Evolutionary conservation across 2,329 filamentous ascomycete genomes (phyloP), one percentile per base, ranked within the genome.

Genomic region (Anthostomella pinea): DNA sequence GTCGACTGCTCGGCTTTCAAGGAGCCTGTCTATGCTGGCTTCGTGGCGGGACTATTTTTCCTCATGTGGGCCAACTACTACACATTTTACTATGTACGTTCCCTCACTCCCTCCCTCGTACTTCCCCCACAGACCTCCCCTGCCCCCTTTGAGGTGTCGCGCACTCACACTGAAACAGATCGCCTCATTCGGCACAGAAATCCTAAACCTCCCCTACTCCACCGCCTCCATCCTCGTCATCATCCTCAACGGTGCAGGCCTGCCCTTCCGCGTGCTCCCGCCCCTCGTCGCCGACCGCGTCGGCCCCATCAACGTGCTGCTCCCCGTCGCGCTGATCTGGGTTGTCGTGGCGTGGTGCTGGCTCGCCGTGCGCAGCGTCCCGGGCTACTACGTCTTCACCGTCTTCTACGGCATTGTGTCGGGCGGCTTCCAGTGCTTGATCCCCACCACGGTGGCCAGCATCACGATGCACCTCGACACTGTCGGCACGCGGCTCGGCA

Each of bases 51-150:
- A 0, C 37, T 65, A 18, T 69, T 68, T 41, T 57, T 63, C 16
- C 48, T 59, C 5, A 61, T 62, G 17, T 67, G 63, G 64, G 56
- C 58, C 0, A 67, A 66, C 6, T 69, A 68, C 38, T 69, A 64
- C 31, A 64, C 63, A 0, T 68, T 68, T 17, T 69, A 69, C 41
- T 69, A 68, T 28, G 66, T 60, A 32, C 50, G 56, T 52, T 9
- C 6, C 21, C n/a, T n/a, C n/a, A n/a, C n/a, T n/a, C n/a, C n/a
- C n/a, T n/a, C n/a, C n/a, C n/a, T n/a, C n/a, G 14, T 15, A 25
- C n/a, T 20, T 35, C 35, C 35, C 29, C 15, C 30, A 28, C 25
- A n/a, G 28, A 14, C 11, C 6, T 37, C 10, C 15, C 16, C 5
- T 32, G 3, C 15, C 10, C 13, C 8, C 15, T 15, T n/a, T 4